Base-by-base conservation (phyloP, 805 yeast genomes). In the Starmera quercuum region DNA sequence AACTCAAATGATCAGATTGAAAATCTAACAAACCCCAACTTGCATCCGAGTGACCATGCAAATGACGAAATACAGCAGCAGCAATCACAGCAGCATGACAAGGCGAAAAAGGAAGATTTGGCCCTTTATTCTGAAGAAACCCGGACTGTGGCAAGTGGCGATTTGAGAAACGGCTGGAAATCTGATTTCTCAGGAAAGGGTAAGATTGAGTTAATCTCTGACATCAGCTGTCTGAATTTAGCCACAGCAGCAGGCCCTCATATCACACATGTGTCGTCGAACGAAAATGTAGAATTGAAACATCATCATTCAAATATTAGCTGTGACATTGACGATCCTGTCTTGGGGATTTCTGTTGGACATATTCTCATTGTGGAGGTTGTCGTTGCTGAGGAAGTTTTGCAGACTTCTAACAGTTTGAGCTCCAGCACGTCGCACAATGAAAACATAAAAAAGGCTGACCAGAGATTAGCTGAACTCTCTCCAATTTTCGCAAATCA, bases 81-180 rank as follows among this genome's bases (percentile, higher is more conserved):
- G 39, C 47, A 37, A 28, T 30, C 31, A 21, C 55, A 50, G 29
- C 54, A 49, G 38, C 54, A 47, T 32, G 38, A 52, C n/a, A 52
- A 46, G 33, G 35, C 47, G 15, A 47, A 50, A 38, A 53, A 55
- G 24, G 40, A 38, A 6, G 65, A 59, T 13, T 52, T 58, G n/a
- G 59, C 63, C 4, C 39, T 83, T 11, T 81, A 71, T 45, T 56
- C 77, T 10, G 94, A 87, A 54, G 95, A 88, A 49, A 70, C 72
- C 7, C 68, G 88, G 20, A 73, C 83, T 5, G 63, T 92, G 7
- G 72, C 80, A 10, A 71, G 77, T 35, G 96, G 96, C 9, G 95
- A 84, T 40, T 58, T 86, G 51, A 84, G 83, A 51, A 67, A 73
- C 20, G 99, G 99, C 4, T 92, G 99, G 99, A 92, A 92, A 55